Evolutionary conservation across 345 rosid genomes (phyloP).

Genomic region (Bruguiera sexangula): DNA sequence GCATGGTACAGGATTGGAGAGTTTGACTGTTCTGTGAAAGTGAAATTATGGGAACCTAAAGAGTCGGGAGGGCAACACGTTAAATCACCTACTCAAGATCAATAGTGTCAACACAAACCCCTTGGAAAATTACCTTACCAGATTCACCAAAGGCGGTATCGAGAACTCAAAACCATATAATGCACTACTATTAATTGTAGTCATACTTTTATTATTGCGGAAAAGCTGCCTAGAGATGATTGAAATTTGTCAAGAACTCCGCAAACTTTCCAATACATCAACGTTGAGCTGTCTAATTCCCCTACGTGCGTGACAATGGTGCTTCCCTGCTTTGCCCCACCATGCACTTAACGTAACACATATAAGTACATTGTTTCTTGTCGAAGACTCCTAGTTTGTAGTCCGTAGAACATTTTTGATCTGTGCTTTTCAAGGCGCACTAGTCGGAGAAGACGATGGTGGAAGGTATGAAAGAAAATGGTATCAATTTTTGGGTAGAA

Average conservation of each 20-base stretch:
- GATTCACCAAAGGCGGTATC: neutral
- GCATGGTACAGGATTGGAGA: constrained; percentile 2
- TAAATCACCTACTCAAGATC: too few relatives aligned
- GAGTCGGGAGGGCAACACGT: neutral
- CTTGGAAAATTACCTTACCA: neutral
- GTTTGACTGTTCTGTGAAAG: constrained; percentile 17
- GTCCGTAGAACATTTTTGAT: constrained; percentile 1
- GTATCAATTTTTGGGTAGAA: constrained; percentile 4
- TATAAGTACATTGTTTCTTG: constrained; percentile 20
- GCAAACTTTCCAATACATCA: neutral
- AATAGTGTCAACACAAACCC: too few relatives aligned
- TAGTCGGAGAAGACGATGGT: constrained; percentile 6
- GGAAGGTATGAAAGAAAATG: constrained; percentile 12
- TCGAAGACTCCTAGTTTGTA: constrained; percentile 19
- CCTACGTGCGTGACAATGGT: constrained; percentile 26
- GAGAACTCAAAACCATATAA: neutral
- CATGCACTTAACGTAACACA: constrained; percentile 24
- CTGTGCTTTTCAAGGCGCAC: constrained; percentile 20
- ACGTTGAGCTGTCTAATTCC: constrained; percentile 13
- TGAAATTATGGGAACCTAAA: neutral
- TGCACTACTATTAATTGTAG: too few relatives aligned
- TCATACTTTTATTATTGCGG: constrained; percentile 12
- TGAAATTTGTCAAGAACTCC: neutral
- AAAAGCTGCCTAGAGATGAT: neutral
- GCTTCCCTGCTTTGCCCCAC: constrained; percentile 23